These are phyloP conservation scores for Grigorovia yakushimaensis DNA, from an alignment of 805 yeast genomes.

Conservation along the genomic window DNA sequence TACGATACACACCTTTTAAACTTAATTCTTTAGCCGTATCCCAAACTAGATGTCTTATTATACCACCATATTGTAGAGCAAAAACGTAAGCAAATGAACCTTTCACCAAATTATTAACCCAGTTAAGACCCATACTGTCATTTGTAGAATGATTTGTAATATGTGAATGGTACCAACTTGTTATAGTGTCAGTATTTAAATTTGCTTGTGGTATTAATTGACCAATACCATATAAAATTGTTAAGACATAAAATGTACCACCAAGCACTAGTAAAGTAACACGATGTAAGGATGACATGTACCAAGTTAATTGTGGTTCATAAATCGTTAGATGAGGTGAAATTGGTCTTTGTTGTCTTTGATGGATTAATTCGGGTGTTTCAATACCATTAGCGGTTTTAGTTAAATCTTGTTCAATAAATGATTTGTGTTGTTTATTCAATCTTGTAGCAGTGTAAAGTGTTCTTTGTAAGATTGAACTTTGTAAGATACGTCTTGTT, in stretches of 20 bases:
- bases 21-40: conserved; percentile 76
- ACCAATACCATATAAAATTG: conserved; percentile 64
- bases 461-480: background rate
- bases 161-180: conserved; percentile 38
- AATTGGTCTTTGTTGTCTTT: conserved; percentile 51
- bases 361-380: conserved; percentile 28
- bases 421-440: background rate
- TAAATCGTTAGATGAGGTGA: conserved; percentile 89
- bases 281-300: conserved; percentile 76
- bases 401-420: background rate
- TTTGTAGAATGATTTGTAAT: conserved; percentile 44
- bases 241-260: conserved; percentile 64
- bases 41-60: conserved; percentile 91
- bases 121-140: conserved; percentile 28
- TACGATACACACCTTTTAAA: conserved; percentile 79
- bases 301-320: conserved; percentile 83
- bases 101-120: conserved; percentile 39
- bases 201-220: conserved; percentile 46
- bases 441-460: background rate
- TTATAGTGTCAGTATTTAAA: conserved; percentile 28
- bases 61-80: conserved; percentile 77
- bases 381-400: background rate
- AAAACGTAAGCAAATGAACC: conserved; percentile 71
- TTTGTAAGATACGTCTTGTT: background rate
- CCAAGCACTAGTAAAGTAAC: conserved; percentile 80